Evolutionary conservation across 2,329 filamentous ascomycete species (phyloP).

Genomic region (Teratosphaeriaceae sp.): DNA sequence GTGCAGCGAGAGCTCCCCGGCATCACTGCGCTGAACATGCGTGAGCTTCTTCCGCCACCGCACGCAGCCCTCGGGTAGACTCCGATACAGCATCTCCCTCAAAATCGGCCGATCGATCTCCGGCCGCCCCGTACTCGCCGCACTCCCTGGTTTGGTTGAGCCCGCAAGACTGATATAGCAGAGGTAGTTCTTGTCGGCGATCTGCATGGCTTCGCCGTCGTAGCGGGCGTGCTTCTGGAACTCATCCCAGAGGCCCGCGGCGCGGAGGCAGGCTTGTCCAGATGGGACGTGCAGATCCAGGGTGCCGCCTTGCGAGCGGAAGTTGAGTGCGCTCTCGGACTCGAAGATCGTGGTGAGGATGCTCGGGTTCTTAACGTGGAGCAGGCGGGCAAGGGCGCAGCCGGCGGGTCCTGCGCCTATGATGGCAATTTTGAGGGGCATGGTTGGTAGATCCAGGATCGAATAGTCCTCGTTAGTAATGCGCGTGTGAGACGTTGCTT

Average conservation of each 20-base stretch:
- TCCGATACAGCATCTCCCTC: slow-evolving; percentile 27
- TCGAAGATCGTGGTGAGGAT: slow-evolving; percentile 23
- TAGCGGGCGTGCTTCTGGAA: slow-evolving; percentile 32
- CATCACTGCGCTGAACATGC: slow-evolving; percentile 8
- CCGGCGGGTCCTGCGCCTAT: slow-evolving; percentile 32
- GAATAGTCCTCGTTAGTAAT: too few species aligned
- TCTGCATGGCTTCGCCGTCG: slow-evolving; percentile 35
- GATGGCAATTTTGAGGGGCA: slow-evolving; percentile 26
- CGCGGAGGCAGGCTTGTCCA: slow-evolving; percentile 27
- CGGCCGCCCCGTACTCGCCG: slow-evolving; percentile 22
- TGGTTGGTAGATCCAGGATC: too few species aligned
- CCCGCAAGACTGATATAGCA: slow-evolving; percentile 20
- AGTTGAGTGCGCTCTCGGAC: slow-evolving; percentile 21
- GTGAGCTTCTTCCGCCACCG: slow-evolving; percentile 28
- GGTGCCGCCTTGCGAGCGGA: slow-evolving; percentile 30
- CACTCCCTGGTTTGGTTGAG: background rate
- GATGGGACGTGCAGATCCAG: slow-evolving; percentile 31
- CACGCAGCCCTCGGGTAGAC: slow-evolving; percentile 22
- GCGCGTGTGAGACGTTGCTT: too few species aligned
- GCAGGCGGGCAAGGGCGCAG: slow-evolving; percentile 31
- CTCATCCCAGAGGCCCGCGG: slow-evolving; percentile 27
- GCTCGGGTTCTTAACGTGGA: slow-evolving; percentile 13
- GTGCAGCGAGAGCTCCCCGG: slow-evolving; percentile 15
- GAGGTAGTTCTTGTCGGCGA: slow-evolving; percentile 34
- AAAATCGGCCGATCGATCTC: slow-evolving; percentile 33